Percentiles rank a stretch among this genome's conserved stretches.
phyloP scores from a whole-genome alignment of 768 basidiomycete genomes.

The Suillus discolor region DNA sequence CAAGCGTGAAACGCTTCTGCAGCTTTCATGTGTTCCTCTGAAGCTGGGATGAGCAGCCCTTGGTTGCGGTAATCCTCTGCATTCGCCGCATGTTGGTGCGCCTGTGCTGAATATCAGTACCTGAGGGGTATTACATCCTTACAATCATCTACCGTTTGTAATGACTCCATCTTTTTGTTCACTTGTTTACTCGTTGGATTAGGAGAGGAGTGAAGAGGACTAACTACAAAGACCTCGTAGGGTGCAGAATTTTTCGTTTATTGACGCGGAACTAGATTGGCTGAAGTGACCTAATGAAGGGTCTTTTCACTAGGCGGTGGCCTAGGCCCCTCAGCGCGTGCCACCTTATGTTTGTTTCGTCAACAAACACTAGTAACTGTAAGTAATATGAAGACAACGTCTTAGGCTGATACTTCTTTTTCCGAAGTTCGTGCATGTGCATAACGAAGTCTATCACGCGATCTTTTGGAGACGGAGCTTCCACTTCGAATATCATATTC shows the following conservation, averaged over 20 bases:
- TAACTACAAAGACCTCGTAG: not conserved
- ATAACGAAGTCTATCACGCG: not conserved
- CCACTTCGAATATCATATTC: not conserved
- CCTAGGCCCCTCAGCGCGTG: not conserved
- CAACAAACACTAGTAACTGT: not conserved
- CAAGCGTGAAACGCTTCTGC: conserved; percentile 76
- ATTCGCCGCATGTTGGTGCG: conserved; percentile 80
- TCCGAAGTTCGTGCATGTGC: not conserved
- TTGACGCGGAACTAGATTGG: conserved; percentile 7
- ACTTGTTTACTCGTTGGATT: conserved; percentile 7
- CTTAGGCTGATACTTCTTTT: not conserved
- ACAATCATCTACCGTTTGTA: conserved; percentile 48
- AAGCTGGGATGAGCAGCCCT: conserved; percentile 71
- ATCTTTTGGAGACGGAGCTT: not conserved
- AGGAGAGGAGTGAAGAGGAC: not conserved
- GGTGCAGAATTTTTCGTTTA: conserved; percentile 6
- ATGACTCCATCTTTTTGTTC: conserved; percentile 40
- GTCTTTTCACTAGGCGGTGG: conserved; percentile 13
- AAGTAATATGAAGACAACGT: not conserved
- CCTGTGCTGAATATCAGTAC: conserved; percentile 44
- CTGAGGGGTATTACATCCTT: conserved; percentile 4
- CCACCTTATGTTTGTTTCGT: not conserved
- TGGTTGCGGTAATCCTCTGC: conserved; percentile 71
- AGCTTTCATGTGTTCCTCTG: conserved; percentile 74
- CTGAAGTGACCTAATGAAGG: conserved; percentile 19